Evolutionary conservation across 306 rosid genomes (phyloP).

Genomic region (Rosa chinensis): DNA sequence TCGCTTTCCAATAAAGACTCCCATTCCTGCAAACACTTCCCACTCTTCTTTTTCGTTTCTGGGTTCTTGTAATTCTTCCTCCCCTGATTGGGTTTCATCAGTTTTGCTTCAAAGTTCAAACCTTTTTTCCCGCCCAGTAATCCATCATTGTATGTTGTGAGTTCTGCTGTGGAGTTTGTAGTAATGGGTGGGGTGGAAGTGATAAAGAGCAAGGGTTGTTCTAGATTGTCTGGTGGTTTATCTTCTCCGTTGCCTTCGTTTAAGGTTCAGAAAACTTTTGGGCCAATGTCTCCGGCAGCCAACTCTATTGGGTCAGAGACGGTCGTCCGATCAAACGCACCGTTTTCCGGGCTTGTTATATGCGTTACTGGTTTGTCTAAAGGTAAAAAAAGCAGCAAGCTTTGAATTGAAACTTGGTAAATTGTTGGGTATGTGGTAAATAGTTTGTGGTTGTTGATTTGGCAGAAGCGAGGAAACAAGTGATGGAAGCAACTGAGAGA

Average conservation of each 20-base stretch:
- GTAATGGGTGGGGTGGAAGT: slow-evolving; percentile 72
- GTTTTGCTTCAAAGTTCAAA: slow-evolving; percentile 2
- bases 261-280: slow-evolving; percentile 54
- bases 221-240: slow-evolving; percentile 56
- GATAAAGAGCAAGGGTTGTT: slow-evolving; percentile 76
- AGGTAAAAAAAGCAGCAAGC: slow-evolving; percentile 39
- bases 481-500: slow-evolving; percentile 87
- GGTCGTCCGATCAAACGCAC: slow-evolving; percentile 49
- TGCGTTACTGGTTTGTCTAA: slow-evolving; percentile 96
- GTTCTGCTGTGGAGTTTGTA: slow-evolving; percentile 19
- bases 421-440: background rate
- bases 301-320: slow-evolving; percentile 50
- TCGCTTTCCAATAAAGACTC: slow-evolving; percentile 14
- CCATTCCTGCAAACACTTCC: slow-evolving; percentile 6
- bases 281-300: slow-evolving; percentile 64
- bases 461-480: slow-evolving; percentile 99
- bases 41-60: slow-evolving; percentile 15
- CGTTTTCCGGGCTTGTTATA: slow-evolving; percentile 79
- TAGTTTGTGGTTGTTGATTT: slow-evolving; percentile 33
- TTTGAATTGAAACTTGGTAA: slow-evolving; percentile 20
- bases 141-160: slow-evolving; percentile 14
- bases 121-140: slow-evolving; percentile 27
- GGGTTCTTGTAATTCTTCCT: slow-evolving; percentile 13
- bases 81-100: background rate
- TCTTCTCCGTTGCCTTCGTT: slow-evolving; percentile 59